Evolutionary conservation across 495 filamentous ascomycete species (phyloP), one percentile per base, ranked within the genome.

Genomic region (Daldinia caldariorum): DNA sequence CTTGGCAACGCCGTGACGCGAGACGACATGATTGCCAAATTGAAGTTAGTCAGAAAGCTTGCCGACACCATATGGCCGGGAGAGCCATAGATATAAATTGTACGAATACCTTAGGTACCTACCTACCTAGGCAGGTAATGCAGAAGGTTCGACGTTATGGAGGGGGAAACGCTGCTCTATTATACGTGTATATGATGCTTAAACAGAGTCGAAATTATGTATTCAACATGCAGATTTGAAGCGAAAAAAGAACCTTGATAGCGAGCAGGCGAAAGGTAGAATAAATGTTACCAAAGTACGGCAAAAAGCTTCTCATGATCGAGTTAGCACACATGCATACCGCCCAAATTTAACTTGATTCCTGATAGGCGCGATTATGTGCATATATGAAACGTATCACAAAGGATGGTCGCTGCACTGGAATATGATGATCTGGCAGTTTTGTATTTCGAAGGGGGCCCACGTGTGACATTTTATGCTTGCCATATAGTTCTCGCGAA

Each of bases 61-160:
- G 88, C 89, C 26, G 79, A 89, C 68, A 83, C 84, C 53, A 84
- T 90, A 70, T 90, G 88, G 88, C 87, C 88, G 8, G 85, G 84
- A 37, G 82, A 89, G 82, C 79, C 81, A 26, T 85, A 60, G 39
- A 61, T 26, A 10, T 16, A n/a, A 26, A 56, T 49, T 31, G 41
- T 45, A 49, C 12, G 10, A n/a, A 37, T 55, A 5, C n/a, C n/a
- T n/a, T n/a, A n/a, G n/a, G n/a, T n/a, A n/a, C 34, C 26, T 26
- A 26, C 26, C 26, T 26, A 26, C 26, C 26, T 26, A 26, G 26
- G 26, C 3, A 26, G 26, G 26, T 26, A 26, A 26, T 26, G 26
- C 26, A 26, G 26, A 26, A 26, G 26, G 26, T 26, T 26, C 26
- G 26, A 26, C 26, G 26, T 26, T 26, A 26, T 26, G 26, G 26